Conservation (phyloP, 805 yeast genomes). For the Yarrowia alimentaria region DNA sequence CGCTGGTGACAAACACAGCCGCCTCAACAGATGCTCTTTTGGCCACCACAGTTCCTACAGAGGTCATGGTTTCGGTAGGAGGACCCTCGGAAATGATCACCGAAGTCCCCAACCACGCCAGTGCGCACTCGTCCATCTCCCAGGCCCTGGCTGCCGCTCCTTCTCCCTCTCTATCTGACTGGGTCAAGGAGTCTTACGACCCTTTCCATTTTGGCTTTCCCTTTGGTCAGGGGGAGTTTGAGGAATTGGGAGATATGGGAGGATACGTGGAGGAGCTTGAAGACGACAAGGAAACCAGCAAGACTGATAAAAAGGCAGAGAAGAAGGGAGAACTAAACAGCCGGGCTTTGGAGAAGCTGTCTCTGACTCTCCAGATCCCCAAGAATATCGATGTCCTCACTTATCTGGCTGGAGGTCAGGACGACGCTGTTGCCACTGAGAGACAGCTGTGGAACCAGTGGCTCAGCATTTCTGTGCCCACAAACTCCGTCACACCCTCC, state of each 20-base stretch:
- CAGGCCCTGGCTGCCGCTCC: conserved; percentile 18
- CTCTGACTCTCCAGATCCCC: conserved; percentile 10
- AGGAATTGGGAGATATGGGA: conserved; percentile 13
- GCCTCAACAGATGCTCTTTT: neutral
- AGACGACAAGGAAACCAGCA: neutral
- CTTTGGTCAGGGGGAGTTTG: conserved; percentile 16
- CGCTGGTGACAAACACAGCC: neutral
- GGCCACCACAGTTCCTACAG: no score
- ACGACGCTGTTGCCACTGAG: conserved; percentile 19
- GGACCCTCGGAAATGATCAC: conserved; percentile 7
- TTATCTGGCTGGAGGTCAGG: conserved; percentile 26
- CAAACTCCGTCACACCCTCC: conserved; percentile 23
- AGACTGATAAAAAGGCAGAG: neutral
- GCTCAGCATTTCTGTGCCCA: conserved; percentile 26
- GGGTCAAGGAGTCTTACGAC: conserved; percentile 9
- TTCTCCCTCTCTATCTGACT: conserved; percentile 12
- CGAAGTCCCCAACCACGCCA: neutral
- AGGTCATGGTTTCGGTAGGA: no score
- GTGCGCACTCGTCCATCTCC: conserved; percentile 16
- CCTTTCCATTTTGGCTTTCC: conserved; percentile 25
- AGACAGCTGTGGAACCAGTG: conserved; percentile 27
- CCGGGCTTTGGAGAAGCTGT: conserved; percentile 12
- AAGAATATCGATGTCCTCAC: conserved; percentile 21
- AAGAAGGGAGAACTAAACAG: conserved; percentile 1
- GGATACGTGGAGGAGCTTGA: conserved; percentile 18